Evolutionary conservation across 176 grass and related monocot genomes (phyloP).

Genomic region (Carex littledalei): DNA sequence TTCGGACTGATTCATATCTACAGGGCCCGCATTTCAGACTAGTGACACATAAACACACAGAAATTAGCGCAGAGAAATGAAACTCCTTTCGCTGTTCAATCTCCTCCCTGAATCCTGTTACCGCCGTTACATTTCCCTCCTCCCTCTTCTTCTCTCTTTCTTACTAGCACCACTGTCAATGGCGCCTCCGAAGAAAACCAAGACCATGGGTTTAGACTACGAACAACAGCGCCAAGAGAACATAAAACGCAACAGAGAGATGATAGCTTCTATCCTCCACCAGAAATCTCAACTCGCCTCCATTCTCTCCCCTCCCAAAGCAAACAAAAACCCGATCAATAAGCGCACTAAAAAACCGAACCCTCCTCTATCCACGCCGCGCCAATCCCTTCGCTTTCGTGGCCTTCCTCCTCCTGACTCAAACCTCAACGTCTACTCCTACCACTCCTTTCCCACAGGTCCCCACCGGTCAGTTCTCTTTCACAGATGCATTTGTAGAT

Average conservation of each 20-base stretch:
- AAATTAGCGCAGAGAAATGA: background rate
- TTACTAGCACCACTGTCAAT: background rate
- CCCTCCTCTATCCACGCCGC: constrained; percentile 13
- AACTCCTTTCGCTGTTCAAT: background rate
- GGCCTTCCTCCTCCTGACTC: constrained; percentile 31
- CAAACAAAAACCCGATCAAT: background rate
- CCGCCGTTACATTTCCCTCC: background rate
- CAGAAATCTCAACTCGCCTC: constrained; percentile 55
- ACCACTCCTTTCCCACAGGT: background rate
- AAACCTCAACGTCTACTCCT: background rate
- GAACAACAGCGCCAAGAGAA: constrained; percentile 42
- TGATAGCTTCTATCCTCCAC: constrained; percentile 46
- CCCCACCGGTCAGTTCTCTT: constrained; percentile 22
- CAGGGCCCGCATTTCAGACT: background rate
- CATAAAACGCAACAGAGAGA: constrained; percentile 41
- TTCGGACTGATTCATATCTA: background rate
- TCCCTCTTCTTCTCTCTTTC: background rate
- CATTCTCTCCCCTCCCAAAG: constrained; percentile 26
- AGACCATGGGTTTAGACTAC: constrained; percentile 14
- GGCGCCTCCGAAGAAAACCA: constrained; percentile 10
- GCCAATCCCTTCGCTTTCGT: constrained; percentile 56
- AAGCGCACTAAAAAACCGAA: background rate
- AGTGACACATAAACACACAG: background rate
- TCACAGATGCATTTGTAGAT: constrained; percentile 15
- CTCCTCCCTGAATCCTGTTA: background rate